These are phyloP conservation scores for Macadamia tetraphylla DNA, from an alignment of 164 flowering plant genomes.

Conservation along the genomic window DNA sequence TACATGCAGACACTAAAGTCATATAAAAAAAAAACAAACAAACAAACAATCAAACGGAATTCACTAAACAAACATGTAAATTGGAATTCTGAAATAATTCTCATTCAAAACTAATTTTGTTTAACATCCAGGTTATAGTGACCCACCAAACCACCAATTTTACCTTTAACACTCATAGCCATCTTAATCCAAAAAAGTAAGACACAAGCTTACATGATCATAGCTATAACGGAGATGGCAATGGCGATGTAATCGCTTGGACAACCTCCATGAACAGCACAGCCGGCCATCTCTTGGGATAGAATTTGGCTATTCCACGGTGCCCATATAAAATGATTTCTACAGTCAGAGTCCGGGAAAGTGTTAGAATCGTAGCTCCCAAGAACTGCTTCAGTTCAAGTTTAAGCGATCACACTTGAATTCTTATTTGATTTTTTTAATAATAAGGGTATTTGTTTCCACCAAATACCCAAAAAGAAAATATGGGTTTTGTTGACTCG, in stretches of 20 bases:
- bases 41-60: too few relatives aligned
- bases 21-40: neutral
- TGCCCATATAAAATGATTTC: neutral
- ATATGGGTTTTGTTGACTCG: too few relatives aligned
- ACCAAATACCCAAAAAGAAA: too few relatives aligned
- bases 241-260: constrained; percentile 72
- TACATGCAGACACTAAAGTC: neutral
- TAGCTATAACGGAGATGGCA: constrained; percentile 36
- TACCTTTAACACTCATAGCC: neutral
- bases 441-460: too few relatives aligned
- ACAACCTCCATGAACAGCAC: constrained; percentile 66
- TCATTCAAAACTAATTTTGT: neutral
- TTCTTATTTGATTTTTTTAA: too few relatives aligned
- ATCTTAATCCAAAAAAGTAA: neutral
- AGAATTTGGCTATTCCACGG: neutral
- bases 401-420: too few relatives aligned
- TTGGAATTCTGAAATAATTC: neutral
- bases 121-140: neutral
- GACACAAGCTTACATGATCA: constrained; percentile 36
- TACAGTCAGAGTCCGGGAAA: neutral
- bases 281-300: constrained; percentile 28
- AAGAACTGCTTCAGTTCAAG: too few relatives aligned
- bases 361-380: too few relatives aligned
- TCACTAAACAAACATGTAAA: too few relatives aligned
- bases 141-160: neutral